Evolutionary conservation across 768 basidiomycete species (phyloP).

Genomic region (Podaxis sp.): DNA sequence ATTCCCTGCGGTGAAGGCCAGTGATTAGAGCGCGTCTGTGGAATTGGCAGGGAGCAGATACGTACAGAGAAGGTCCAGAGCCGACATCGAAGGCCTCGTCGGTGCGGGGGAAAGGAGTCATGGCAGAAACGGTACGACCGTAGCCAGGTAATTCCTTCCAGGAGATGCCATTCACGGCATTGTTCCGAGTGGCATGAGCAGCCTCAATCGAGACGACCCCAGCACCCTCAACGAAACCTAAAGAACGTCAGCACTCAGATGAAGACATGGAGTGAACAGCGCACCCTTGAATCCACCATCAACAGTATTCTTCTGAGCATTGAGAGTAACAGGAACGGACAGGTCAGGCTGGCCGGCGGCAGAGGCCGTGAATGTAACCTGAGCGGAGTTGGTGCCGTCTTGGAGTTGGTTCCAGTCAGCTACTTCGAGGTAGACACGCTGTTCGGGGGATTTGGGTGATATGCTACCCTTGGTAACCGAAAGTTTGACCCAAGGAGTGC

Average conservation of each 20-base stretch:
- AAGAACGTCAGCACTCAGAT: neutral
- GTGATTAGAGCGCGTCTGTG: neutral
- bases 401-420: conserved; percentile 50
- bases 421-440: conserved; percentile 50
- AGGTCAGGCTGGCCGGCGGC: conserved; percentile 33
- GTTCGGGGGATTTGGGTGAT: conserved; percentile 40
- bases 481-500: conserved; percentile 50
- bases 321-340: conserved; percentile 26
- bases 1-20: conserved; percentile 36
- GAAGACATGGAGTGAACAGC: conserved; percentile 1
- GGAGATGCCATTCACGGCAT: conserved; percentile 41
- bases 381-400: conserved; percentile 31
- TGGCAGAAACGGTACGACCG: conserved; percentile 54
- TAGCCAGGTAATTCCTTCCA: conserved; percentile 61
- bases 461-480: conserved; percentile 45
- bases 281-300: conserved; percentile 47
- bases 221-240: conserved; percentile 60
- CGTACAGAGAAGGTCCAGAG: conserved; percentile 57
- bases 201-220: conserved; percentile 67
- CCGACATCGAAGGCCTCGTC: conserved; percentile 57
- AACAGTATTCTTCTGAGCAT: conserved; percentile 32
- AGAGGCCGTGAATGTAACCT: conserved; percentile 43
- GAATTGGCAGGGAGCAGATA: neutral
- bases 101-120: conserved; percentile 54
- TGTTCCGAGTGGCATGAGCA: conserved; percentile 48